Conservation (phyloP, 371 early-diverging fungal genomes). For the Fennellomyces sp. region DNA sequence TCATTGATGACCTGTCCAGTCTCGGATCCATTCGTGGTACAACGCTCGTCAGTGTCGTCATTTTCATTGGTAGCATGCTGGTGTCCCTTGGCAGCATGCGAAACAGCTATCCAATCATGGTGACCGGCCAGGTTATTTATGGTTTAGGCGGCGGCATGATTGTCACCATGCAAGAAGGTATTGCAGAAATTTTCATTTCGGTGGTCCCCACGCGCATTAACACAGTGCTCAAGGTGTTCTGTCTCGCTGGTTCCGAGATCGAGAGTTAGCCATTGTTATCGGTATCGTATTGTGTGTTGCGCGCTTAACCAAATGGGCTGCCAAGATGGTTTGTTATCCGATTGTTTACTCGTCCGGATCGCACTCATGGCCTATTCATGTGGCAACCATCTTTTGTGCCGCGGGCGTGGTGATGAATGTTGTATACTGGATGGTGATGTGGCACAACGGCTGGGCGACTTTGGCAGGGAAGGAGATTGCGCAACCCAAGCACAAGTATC, state of each 20-base stretch:
- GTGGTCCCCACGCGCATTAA: background rate
- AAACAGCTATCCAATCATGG: slow-evolving; percentile 44
- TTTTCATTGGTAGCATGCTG: slow-evolving; percentile 36
- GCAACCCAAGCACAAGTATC: slow-evolving; percentile 15
- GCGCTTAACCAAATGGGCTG: slow-evolving; percentile 41
- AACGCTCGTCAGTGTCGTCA: slow-evolving; percentile 31
- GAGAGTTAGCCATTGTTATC: slow-evolving; percentile 37
- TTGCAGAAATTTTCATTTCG: background rate
- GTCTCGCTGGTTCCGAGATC: slow-evolving; percentile 50
- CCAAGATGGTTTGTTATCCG: slow-evolving; percentile 46
- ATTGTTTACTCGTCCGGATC: slow-evolving; percentile 27
- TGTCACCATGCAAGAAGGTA: slow-evolving; percentile 47
- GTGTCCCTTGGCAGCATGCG: slow-evolving; percentile 31
- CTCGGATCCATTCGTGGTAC: slow-evolving; percentile 45
- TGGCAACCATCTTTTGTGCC: slow-evolving; percentile 44
- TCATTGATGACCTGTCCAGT: slow-evolving; percentile 42
- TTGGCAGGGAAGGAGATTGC: slow-evolving; percentile 32
- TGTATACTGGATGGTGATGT: slow-evolving; percentile 41
- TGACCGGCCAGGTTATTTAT: slow-evolving; percentile 45
- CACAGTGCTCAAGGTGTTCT: slow-evolving; percentile 23
- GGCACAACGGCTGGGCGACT: slow-evolving; percentile 32
- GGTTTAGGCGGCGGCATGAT: slow-evolving; percentile 51
- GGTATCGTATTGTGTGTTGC: slow-evolving; percentile 37
- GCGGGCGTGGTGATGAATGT: slow-evolving; percentile 30
- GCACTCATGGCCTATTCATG: slow-evolving; percentile 30